phyloP scores from a whole-genome alignment of 139 green algal genomes.

The Nannochloris sp. region DNA sequence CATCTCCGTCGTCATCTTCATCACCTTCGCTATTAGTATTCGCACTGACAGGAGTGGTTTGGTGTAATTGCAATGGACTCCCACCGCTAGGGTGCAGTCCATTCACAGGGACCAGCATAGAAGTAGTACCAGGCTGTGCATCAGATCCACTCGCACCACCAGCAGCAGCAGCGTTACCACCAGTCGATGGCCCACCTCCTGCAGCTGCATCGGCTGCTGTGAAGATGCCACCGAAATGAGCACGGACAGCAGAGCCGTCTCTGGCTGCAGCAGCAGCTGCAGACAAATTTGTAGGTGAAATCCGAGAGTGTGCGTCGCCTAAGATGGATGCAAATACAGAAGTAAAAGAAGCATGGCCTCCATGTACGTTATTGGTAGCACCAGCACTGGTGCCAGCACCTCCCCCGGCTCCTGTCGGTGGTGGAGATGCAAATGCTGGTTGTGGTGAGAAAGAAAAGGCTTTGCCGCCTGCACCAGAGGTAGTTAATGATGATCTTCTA shows the following conservation, averaged over 20 bases:
- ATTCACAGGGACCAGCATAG: no score
- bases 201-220: neutral
- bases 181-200: neutral
- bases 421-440: neutral
- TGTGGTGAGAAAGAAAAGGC: conserved; percentile 2
- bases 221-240: neutral
- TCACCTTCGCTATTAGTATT: neutral
- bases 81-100: no score
- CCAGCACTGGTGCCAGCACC: no score
- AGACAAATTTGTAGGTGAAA: conserved; percentile 4
- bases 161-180: neutral
- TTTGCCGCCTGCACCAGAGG: neutral
- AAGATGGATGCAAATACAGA: conserved; percentile 24
- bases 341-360: neutral
- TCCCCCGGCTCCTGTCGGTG: no score
- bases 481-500: neutral
- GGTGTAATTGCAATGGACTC: no score
- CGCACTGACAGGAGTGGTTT: no score
- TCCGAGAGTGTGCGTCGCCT: conserved; percentile 11
- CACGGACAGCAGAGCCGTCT: neutral
- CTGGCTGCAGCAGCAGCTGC: neutral
- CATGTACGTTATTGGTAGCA: neutral
- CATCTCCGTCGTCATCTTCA: neutral
- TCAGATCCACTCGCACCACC: neutral
- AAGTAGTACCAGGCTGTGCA: neutral